Evolutionary conservation across 352 stramenopile genomes (phyloP).

Genomic region (Globisporangium emineosum): DNA sequence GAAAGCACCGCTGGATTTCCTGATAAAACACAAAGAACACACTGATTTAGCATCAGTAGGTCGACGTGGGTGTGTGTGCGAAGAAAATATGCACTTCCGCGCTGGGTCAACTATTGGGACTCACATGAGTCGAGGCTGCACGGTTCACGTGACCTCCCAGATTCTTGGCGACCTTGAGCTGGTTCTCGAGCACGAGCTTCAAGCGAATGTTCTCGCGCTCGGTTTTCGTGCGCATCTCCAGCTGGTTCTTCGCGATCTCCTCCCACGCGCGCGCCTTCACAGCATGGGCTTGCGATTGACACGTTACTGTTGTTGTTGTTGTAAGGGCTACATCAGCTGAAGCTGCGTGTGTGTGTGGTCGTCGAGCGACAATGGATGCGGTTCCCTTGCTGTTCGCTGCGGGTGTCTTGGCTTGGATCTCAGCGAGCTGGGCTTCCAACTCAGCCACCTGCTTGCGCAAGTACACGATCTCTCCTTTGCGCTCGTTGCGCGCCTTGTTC

Average conservation of each 20-base stretch:
- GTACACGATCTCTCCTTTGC: constrained; percentile 29
- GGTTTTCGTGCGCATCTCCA: background rate
- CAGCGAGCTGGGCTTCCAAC: constrained; percentile 20
- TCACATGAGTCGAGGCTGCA: background rate
- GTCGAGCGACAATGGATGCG: background rate
- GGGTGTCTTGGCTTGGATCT: background rate
- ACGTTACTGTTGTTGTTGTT: background rate
- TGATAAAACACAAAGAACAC: background rate
- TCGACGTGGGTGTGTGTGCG: no score
- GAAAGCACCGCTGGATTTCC: background rate
- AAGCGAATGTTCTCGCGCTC: constrained; percentile 51
- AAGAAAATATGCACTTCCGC: constrained; percentile 17
- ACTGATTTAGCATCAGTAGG: no score
- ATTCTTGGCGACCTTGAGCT: constrained; percentile 45
- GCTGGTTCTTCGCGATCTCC: constrained; percentile 6
- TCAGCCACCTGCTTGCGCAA: constrained; percentile 22
- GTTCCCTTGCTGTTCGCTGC: background rate
- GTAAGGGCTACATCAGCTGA: background rate
- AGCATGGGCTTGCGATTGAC: background rate
- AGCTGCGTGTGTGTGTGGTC: background rate
- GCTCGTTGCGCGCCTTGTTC: constrained; percentile 21
- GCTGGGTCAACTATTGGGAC: background rate
- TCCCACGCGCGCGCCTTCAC: constrained; percentile 6
- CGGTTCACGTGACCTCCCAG: constrained; percentile 18
- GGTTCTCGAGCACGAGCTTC: constrained; percentile 46